Evolutionary conservation across 2,329 filamentous ascomycete genomes (phyloP), one percentile per base, ranked within the genome.

Genomic region (Fonsecaea monophora): DNA sequence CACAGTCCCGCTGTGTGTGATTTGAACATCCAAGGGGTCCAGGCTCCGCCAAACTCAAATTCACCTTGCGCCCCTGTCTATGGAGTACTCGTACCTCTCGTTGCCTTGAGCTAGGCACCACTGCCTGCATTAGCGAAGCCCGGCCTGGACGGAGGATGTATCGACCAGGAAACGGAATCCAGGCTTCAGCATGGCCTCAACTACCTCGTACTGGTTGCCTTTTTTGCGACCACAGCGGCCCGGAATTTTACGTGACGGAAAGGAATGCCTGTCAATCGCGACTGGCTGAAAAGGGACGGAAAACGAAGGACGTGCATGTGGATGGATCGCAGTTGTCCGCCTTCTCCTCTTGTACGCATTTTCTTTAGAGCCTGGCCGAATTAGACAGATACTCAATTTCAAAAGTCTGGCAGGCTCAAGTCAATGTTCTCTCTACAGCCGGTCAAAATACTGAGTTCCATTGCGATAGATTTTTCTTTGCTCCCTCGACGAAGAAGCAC

Each of bases 391-490:
- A 32, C 3, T 32, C 21, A 3, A 25, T 12, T 9, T 5, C 10
- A 18, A 8, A 8, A 35, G 30, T 34, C 13, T n/a, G 53, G 34
- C 30, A 32, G 30, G 30, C 30, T 32, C 30, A 32, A 32, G 15
- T 56, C 35, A 35, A 21, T 25, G 59, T 25, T 61, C 61, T 61
- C 61, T 62, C 65, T 67, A 67, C 65, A 42, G 35, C 7, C 13
- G 53, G 32, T 53, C 61, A 37, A 58, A 37, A 55, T 0, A 35
- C 42, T 18, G 10, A 53, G 12, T 62, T 10, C 21, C 53, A 64
- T 60, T 64, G 21, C 21, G 32, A 54, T 61, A 61, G 13, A 32
- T 32, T 6, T 32, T 4, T 4, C 30, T 53, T 64, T 32, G 15
- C 56, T 56, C 42, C 25, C 32, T 34, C 8, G 35, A 58, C n/a